Base-by-base conservation (phyloP, 73 alveolate species). In the Chromera velia region DNA sequence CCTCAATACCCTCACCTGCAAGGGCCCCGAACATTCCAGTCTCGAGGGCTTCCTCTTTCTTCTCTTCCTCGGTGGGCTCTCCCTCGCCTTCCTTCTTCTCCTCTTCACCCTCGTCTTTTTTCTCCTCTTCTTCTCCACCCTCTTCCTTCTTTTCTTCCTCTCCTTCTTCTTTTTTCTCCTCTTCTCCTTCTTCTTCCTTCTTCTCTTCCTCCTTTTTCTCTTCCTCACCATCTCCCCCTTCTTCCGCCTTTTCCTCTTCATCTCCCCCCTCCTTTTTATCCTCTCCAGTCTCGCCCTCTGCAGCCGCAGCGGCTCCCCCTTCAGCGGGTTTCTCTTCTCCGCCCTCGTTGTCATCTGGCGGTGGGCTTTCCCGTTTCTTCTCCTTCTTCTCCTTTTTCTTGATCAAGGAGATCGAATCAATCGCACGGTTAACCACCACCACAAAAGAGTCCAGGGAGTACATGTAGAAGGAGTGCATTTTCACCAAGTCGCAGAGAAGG, bases 401-500 rank as follows among this genome's bases (percentile, higher is more conserved):
- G 65, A 74, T 83, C 73, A 76, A 90, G 80, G 64, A 73, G 84
- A 75, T 88, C 90, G 24, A 76, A 75, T 45, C 47, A 34, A 80
- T 32, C 34, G 98, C 98, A 66, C 98, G 88, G 86, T 94, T 91
- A 74, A 94, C 96, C 48, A 94, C 98, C 75, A 92, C 90, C 64
- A 94, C 95, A 81, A 94, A 94, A 45, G 98, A 89, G 67, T 94
- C 98, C 81, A 94, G 90, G 65, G 98, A 94, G 91, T 90, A 94
- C 86, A 89, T 94, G 91, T 97, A 97, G 95, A 97, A 96, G 34
- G 98, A 89, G 90, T 97, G 99, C 83, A 97, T 91, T 90, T 96
- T 96, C 90, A 93, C 88, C 74, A 97, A 88, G 88, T 97, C 99
- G 80, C 94, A 93, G 91, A 97, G 89, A 86, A 97, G 90, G 95